A percentile compares a stretch with the other conserved stretches of the same genome.
Evolutionary conservation across 1,139 yeast species (phyloP).

Genomic region (Taphrina populina): DNA sequence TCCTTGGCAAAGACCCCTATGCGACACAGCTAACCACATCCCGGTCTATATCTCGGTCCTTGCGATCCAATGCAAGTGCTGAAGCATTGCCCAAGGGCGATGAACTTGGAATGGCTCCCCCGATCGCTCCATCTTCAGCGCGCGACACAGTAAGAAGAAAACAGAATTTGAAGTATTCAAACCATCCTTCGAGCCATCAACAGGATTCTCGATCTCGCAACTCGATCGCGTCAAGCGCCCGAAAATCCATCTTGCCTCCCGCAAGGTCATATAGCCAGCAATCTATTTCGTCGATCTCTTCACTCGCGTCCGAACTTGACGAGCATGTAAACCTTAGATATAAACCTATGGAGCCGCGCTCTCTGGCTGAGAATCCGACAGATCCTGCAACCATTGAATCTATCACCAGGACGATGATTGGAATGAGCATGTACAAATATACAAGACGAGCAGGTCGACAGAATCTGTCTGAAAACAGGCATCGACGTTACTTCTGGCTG

Average conservation of each 20-base stretch:
- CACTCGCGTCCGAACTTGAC: constrained; percentile 28
- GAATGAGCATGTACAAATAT: constrained; percentile 85
- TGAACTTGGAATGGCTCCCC: constrained; percentile 28
- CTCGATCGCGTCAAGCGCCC: neutral
- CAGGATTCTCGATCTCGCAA: neutral
- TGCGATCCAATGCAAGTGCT: constrained; percentile 7
- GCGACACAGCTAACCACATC: constrained; percentile 10
- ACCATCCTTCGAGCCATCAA: neutral
- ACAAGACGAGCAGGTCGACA: constrained; percentile 51
- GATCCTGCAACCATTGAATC: constrained; percentile 65
- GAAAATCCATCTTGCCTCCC: neutral
- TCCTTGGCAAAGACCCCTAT: constrained; percentile 15
- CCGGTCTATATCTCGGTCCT: constrained; percentile 9
- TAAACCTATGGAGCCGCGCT: neutral
- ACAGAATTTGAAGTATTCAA: neutral
- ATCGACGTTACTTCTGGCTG: constrained; percentile 92
- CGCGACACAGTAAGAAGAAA: constrained; percentile 15
- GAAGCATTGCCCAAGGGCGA: neutral
- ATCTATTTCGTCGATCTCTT: constrained; percentile 21
- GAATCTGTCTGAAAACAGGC: constrained; percentile 69
- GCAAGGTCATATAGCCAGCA: constrained; percentile 19
- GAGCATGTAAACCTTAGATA: constrained; percentile 4
- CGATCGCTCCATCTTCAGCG: constrained; percentile 38
- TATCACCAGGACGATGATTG: constrained; percentile 87
- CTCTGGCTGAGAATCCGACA: constrained; percentile 7